Evolutionary conservation across 1,284 basidiomycete species (phyloP).

Genomic region (Rhodotorula mucilaginosa): DNA sequence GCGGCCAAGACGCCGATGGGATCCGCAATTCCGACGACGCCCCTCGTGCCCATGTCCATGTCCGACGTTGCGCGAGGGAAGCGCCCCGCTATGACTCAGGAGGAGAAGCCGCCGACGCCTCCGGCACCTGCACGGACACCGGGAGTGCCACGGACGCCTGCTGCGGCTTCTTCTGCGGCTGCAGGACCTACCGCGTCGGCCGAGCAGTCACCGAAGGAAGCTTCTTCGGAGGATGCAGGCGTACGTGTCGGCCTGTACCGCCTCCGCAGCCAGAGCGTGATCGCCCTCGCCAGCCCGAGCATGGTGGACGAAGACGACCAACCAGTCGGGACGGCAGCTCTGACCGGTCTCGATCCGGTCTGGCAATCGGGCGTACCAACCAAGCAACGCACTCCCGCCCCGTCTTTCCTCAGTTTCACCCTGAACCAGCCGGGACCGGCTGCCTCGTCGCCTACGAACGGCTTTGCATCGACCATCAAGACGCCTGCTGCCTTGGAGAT

Average conservation of each 20-base stretch:
- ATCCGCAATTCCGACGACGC: conserved; percentile 30
- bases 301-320: conserved; percentile 28
- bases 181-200: background rate
- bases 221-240: background rate
- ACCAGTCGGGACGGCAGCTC: conserved; percentile 24
- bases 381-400: conserved; percentile 22
- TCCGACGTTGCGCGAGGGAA: conserved; percentile 31
- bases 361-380: conserved; percentile 21
- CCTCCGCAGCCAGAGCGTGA: conserved; percentile 25
- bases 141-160: background rate
- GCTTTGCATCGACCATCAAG: background rate
- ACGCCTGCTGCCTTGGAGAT: conserved; percentile 8
- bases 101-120: conserved; percentile 10
- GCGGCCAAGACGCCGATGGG: conserved; percentile 8
- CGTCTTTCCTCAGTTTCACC: conserved; percentile 26
- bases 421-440: background rate
- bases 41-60: conserved; percentile 28
- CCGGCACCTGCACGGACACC: background rate
- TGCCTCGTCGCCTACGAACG: conserved; percentile 1
- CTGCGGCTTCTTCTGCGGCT: background rate
- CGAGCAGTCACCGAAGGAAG: background rate
- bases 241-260: conserved; percentile 18
- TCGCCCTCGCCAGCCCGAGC: conserved; percentile 31
- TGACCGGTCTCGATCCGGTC: conserved; percentile 29
- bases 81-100: conserved; percentile 19